Percentiles rank a stretch among this genome's conserved stretches.
Conservation (phyloP, 768 basidiomycete species). For the Calvatia gigantea region DNA sequence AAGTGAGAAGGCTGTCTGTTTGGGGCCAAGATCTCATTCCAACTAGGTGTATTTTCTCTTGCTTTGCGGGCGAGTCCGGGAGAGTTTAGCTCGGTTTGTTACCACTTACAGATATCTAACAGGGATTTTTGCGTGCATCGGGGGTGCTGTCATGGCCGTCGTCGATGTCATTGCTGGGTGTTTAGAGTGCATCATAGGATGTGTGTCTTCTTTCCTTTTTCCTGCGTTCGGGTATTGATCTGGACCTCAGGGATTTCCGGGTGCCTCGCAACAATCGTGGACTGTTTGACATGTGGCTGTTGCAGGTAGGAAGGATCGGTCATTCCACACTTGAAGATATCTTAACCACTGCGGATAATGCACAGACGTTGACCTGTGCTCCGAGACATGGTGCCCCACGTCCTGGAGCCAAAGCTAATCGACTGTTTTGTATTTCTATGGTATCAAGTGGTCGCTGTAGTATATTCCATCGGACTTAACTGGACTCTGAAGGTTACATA, state of each 20-base stretch:
- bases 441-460: too few species aligned
- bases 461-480: too few species aligned
- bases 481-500: too few species aligned
- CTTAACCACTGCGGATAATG: not conserved
- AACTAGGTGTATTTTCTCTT: slow-evolving; percentile 22
- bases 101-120: not conserved
- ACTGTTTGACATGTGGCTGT: slow-evolving; percentile 45
- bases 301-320: slow-evolving; percentile 28
- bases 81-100: not conserved
- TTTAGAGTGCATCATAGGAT: slow-evolving; percentile 43
- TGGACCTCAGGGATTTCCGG: slow-evolving; percentile 34
- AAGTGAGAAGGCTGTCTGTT: not conserved
- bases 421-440: not conserved
- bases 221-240: not conserved
- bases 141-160: slow-evolving; percentile 36
- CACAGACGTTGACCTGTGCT: not conserved
- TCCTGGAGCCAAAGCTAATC: not conserved
- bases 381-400: not conserved
- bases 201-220: slow-evolving; percentile 23
- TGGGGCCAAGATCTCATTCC: not conserved
- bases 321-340: slow-evolving; percentile 7
- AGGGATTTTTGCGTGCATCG: slow-evolving; percentile 43
- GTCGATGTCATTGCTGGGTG: slow-evolving; percentile 37
- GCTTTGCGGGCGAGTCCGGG: slow-evolving; percentile 25
- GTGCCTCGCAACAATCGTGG: slow-evolving; percentile 33